Base-by-base conservation (phyloP, 2,329 filamentous ascomycete species). In the Geoglossum cookeanum region DNA sequence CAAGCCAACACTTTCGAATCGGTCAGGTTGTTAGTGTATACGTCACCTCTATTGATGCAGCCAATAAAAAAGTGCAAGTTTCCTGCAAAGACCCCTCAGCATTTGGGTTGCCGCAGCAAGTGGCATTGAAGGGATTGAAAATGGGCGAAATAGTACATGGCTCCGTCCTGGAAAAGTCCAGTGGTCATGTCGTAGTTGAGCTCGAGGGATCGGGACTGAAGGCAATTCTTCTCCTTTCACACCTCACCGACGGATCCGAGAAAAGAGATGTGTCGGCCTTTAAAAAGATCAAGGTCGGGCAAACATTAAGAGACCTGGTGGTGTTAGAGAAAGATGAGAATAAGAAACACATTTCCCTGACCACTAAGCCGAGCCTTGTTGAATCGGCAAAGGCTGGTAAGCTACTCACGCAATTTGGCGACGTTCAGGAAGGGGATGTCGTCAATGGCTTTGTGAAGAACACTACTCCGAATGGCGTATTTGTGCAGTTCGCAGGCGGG, bases 11-110 rank as follows among this genome's bases (percentile, higher is more conserved):
- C 70, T 98, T 98, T 73, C 82, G 84, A 39, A 72, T 82, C 48
- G 94, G 92, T 0, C 92, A 98, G 68, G 91, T 94, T 1, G 84
- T 98, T 62, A 94, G 81, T 64, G 86, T 96, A 22, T 87, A 91
- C 65, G 81, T 94, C n/a, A 70, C 95, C 37, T 85, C 84, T 55
- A 81, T 96, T 55, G 82, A 94, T 63, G 73, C 81, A 0, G 80
- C 84, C 58, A 74, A 78, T 44, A 76, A 78, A 60, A 83, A 85
- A 62, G 78, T 98, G 62, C 80, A 87, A 42, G 86, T 98, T 3
- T 94, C 91, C 22, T 98, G 92, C 76, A 95, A 94, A 70, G 89
- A 95, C 63, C 86, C 87, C 7, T 80, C 83, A 30, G 80, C 80
- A 0, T 87, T 92, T 64, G 85, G 85, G 8, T 82, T 87, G 44